Conservation (phyloP, 2,329 filamentous ascomycete genomes). For the Colletotrichum cereale region DNA sequence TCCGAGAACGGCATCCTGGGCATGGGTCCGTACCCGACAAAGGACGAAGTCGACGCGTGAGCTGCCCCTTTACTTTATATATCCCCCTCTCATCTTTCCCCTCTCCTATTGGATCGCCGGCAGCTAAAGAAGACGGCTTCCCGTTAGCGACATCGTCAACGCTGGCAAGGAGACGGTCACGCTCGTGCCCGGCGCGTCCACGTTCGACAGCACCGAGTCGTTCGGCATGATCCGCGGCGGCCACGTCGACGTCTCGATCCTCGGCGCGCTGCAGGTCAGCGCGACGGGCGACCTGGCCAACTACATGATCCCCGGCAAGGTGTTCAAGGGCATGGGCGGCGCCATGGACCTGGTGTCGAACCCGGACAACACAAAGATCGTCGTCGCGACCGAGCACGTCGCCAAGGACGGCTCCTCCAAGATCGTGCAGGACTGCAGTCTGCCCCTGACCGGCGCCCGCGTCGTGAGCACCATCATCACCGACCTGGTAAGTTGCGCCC, state of each 20-base stretch:
- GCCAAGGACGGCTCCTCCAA: conserved; percentile 77
- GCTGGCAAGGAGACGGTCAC: conserved; percentile 91
- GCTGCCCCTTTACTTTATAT: conserved; percentile 42
- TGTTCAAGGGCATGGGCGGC: conserved; percentile 89
- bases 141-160: conserved; percentile 76
- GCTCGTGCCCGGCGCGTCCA: conserved; percentile 79
- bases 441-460: conserved; percentile 75
- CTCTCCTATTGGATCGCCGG: too few relatives aligned
- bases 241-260: conserved; percentile 85
- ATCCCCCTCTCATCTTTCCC: background rate
- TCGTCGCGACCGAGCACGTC: conserved; percentile 77
- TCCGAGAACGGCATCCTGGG: conserved; percentile 89
- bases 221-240: conserved; percentile 91
- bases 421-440: conserved; percentile 72
- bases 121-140: conserved; percentile 44
- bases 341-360: conserved; percentile 82
- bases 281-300: conserved; percentile 85
- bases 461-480: conserved; percentile 81
- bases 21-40: conserved; percentile 83
- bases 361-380: conserved; percentile 78
- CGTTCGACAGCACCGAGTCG: conserved; percentile 84
- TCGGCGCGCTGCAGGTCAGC: conserved; percentile 85
- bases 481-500: conserved; percentile 69
- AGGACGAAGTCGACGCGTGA: conserved; percentile 75
- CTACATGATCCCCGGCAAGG: conserved; percentile 91